Conservation (phyloP, 805 yeast species). For the Schwanniomyces polymorphus region DNA sequence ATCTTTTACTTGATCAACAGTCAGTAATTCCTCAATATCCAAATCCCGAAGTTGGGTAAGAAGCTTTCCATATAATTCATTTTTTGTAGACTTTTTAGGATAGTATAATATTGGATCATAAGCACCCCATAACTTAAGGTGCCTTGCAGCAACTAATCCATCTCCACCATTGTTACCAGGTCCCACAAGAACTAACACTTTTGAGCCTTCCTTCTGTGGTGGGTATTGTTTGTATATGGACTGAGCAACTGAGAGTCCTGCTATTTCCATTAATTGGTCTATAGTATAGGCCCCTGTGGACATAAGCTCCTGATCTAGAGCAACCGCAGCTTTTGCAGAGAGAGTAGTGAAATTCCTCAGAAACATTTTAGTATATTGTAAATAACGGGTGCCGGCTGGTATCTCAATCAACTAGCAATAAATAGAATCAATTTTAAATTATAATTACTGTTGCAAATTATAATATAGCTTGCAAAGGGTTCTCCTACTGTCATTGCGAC, state of each 20-base stretch:
- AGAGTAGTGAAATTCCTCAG: slow-evolving; percentile 24
- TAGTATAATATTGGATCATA: slow-evolving; percentile 75
- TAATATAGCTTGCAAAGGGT: background rate
- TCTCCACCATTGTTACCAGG: slow-evolving; percentile 99
- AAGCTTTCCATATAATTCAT: slow-evolving; percentile 58
- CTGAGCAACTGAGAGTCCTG: slow-evolving; percentile 93
- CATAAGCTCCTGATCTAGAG: slow-evolving; percentile 85
- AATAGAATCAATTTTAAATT: too few species aligned
- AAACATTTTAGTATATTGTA: background rate
- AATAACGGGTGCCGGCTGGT: too few species aligned
- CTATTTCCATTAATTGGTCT: slow-evolving; percentile 93
- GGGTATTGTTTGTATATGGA: slow-evolving; percentile 73
- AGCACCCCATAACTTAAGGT: slow-evolving; percentile 71
- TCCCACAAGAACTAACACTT: slow-evolving; percentile 76
- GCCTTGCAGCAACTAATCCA: slow-evolving; percentile 94
- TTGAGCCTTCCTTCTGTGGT: slow-evolving; percentile 31
- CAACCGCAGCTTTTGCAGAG: slow-evolving; percentile 60
- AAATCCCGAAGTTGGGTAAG: slow-evolving; percentile 67
- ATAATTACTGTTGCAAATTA: too few species aligned
- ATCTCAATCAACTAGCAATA: too few species aligned
- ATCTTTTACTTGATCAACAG: slow-evolving; percentile 30
- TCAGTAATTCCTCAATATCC: slow-evolving; percentile 55
- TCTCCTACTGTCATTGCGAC: background rate
- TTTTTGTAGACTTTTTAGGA: slow-evolving; percentile 62
- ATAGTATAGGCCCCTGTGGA: slow-evolving; percentile 76